phyloP scores from a whole-genome alignment of 2,329 filamentous ascomycete species.

The Penicillium decumbens region DNA sequence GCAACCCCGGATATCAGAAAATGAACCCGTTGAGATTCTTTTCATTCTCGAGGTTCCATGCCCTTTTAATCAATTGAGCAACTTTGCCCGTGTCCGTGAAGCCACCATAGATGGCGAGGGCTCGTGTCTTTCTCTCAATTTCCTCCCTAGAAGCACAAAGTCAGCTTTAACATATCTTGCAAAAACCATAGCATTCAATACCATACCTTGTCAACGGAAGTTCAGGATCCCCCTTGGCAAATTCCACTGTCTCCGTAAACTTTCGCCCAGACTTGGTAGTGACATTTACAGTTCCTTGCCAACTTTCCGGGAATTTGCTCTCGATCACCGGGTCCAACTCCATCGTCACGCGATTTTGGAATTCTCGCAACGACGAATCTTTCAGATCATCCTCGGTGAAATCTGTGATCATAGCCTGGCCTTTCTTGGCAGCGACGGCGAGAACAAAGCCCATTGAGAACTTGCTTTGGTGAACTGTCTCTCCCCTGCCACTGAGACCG shows the following conservation, averaged over 20 bases:
- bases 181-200: too few relatives aligned
- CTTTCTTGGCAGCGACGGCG: constrained; percentile 31
- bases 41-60: constrained; percentile 23
- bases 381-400: constrained; percentile 27
- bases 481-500: constrained; percentile 24
- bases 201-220: constrained; percentile 26
- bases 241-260: constrained; percentile 23
- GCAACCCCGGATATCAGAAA: constrained; percentile 3
- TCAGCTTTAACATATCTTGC: neutral
- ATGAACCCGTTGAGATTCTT: constrained; percentile 17
- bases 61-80: constrained; percentile 17
- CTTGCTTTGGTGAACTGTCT: constrained; percentile 35
- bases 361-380: constrained; percentile 22
- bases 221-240: constrained; percentile 30
- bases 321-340: constrained; percentile 27
- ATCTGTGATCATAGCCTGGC: constrained; percentile 30
- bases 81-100: constrained; percentile 16
- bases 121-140: constrained; percentile 19
- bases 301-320: constrained; percentile 24
- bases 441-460: constrained; percentile 35
- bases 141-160: constrained; percentile 10
- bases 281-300: constrained; percentile 30
- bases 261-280: constrained; percentile 19
- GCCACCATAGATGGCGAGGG: constrained; percentile 23
- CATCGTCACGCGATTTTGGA: constrained; percentile 29